These are phyloP conservation scores for Marasmius tenuissimus DNA, from an alignment of 1,284 basidiomycete species.

Conservation along the genomic window DNA sequence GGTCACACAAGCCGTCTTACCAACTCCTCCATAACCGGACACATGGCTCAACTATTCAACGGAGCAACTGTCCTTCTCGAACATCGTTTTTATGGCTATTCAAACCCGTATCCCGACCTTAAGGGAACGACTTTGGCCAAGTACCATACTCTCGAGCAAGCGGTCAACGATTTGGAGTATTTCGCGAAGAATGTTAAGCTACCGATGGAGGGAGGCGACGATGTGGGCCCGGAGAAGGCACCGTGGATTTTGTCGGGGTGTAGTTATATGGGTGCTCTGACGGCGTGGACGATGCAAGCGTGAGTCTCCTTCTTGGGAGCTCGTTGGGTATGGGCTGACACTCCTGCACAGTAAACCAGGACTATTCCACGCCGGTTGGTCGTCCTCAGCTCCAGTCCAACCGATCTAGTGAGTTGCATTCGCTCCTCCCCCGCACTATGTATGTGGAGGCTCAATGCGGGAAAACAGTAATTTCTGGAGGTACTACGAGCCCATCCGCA, in stretches of 20 bases:
- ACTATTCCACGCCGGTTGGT: slow-evolving; percentile 67
- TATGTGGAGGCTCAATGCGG: background rate
- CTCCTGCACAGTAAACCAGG: slow-evolving; percentile 52
- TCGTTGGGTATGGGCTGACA: slow-evolving; percentile 20
- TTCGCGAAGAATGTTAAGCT: slow-evolving; percentile 67
- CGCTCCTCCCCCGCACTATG: too few relatives aligned
- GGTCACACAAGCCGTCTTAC: slow-evolving; percentile 60
- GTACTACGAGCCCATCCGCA: slow-evolving; percentile 72
- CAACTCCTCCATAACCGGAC: slow-evolving; percentile 63
- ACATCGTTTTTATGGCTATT: slow-evolving; percentile 48
- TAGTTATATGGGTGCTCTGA: slow-evolving; percentile 41
- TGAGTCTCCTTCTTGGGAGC: slow-evolving; percentile 26
- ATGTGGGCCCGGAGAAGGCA: slow-evolving; percentile 53
- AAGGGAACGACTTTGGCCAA: slow-evolving; percentile 51
- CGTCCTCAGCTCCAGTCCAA: slow-evolving; percentile 72
- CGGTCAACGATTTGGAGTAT: slow-evolving; percentile 69
- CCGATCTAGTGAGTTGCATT: slow-evolving; percentile 52
- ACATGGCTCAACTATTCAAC: slow-evolving; percentile 64
- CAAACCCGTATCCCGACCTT: slow-evolving; percentile 60
- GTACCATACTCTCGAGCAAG: slow-evolving; percentile 68
- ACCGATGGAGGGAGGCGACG: slow-evolving; percentile 64
- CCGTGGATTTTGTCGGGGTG: slow-evolving; percentile 50
- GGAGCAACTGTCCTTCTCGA: slow-evolving; percentile 59
- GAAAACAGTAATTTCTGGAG: slow-evolving; percentile 58
- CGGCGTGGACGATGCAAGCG: slow-evolving; percentile 73